Conservation (phyloP, 208 protist species). For the Trypanosoma conorhini region DNA sequence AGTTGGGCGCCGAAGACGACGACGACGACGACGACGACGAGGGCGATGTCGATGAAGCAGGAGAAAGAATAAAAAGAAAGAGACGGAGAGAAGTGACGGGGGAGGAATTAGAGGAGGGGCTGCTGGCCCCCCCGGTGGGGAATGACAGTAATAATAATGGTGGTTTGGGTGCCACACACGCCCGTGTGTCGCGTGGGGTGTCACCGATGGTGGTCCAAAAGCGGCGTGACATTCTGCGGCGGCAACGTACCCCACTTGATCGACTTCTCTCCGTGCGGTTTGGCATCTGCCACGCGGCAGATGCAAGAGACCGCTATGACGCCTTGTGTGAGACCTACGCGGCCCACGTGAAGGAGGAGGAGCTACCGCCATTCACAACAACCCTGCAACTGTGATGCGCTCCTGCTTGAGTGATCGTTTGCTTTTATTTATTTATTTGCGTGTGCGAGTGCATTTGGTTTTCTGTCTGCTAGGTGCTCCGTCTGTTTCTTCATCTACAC, state of each 20-base stretch:
- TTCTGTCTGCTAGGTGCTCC: neutral
- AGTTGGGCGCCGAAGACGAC: slow-evolving; percentile 42
- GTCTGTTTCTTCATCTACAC: neutral
- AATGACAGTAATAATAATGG: neutral
- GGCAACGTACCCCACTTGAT: slow-evolving; percentile 51
- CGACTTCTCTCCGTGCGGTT: slow-evolving; percentile 56
- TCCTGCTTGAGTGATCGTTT: slow-evolving; percentile 8
- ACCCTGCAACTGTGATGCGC: slow-evolving; percentile 24
- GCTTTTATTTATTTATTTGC: slow-evolving; percentile 1
- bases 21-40: slow-evolving; percentile 32
- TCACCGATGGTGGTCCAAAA: slow-evolving; percentile 41
- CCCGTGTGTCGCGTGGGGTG: slow-evolving; percentile 15
- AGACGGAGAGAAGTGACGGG: neutral
- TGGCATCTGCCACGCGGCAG: slow-evolving; percentile 43
- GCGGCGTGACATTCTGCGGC: slow-evolving; percentile 44
- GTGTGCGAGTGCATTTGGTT: neutral
- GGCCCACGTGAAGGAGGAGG: slow-evolving; percentile 30
- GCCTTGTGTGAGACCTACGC: slow-evolving; percentile 50
- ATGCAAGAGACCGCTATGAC: slow-evolving; percentile 53
- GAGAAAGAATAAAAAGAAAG: neutral
- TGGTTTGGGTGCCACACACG: neutral
- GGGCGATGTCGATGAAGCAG: slow-evolving; percentile 9
- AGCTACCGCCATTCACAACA: slow-evolving; percentile 33
- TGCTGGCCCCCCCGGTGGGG: neutral
- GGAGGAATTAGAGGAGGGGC: neutral